Base-by-base conservation (phyloP, 495 filamentous ascomycete species). In the Immersiella caudata region DNA sequence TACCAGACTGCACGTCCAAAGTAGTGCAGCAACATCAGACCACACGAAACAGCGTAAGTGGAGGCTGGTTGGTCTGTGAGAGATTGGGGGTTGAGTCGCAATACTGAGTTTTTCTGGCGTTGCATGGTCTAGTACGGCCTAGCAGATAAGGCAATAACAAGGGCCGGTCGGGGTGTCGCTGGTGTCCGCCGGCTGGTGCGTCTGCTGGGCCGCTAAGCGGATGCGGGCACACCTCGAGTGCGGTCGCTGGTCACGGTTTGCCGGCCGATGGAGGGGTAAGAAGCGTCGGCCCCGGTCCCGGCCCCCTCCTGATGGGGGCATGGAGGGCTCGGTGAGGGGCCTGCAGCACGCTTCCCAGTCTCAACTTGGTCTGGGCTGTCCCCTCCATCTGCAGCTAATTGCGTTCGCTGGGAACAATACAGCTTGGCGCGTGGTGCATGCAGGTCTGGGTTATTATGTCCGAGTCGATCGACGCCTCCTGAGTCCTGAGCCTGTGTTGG, bases 321-420 rank as follows among this genome's bases (percentile, higher is more conserved):
- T 1, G 61, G 61, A 52, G 61, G 61, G 18, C 61, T 63, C 61
- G 61, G 61, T 63, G 61, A 63, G 49, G 61, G 61, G 27, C 61
- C 21, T 63, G 61, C 61, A 63, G 16, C 61, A 18, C 1, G 33
- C 24, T 36, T 29, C 33, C 59, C 59, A 62, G 33, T 62, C 59
- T 62, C 59, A 22, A 46, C 36, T 62, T 62, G 59, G 59, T 35
- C 59, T 62, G 59, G 59, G 59, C 59, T 25, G 29, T n/a, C 59
- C 36, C 36, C n/a, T 22, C 59, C 20, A 62, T 62, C 33, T 62
- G 59, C 59, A 62, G 59, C 59, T 50, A 20, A 50, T 35, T 51
- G 18, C 25, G 49, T 40, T 63, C 61, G 61, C 25, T 63, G 46
- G 40, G 46, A 33, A 63, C 61, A 36, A 52, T 36, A 54, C 56